A percentile compares a stretch with the other conserved stretches of the same genome.
These are phyloP conservation scores for Graphilbum ipis-grandicollis DNA, from an alignment of 2,329 filamentous ascomycete genomes.

Conservation along the genomic window DNA sequence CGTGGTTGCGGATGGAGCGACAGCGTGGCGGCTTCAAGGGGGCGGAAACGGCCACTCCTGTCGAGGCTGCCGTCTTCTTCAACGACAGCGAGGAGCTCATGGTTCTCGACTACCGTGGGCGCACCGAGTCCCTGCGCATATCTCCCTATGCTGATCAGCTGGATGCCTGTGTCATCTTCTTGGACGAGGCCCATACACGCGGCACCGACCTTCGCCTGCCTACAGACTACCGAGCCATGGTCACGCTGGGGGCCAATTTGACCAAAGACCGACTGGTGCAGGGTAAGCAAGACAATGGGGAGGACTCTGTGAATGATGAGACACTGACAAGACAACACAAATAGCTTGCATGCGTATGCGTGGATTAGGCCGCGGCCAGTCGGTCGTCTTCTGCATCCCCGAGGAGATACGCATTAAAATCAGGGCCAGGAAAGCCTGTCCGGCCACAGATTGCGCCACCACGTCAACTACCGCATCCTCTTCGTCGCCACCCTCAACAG, in stretches of 20 bases:
- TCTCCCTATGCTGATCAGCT: constrained; percentile 42
- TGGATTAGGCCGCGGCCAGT: constrained; percentile 49
- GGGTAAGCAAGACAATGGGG: constrained; percentile 25
- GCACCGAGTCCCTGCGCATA: constrained; percentile 29
- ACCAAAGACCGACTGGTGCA: constrained; percentile 55
- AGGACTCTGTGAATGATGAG: neutral
- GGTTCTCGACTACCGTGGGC: constrained; percentile 30
- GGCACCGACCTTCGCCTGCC: constrained; percentile 53
- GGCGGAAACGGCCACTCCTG: too few relatives aligned
- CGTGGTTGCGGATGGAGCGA: constrained; percentile 30
- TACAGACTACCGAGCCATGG: constrained; percentile 37
- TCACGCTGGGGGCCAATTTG: constrained; percentile 46
- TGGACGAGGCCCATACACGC: constrained; percentile 54
- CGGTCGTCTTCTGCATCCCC: constrained; percentile 41
- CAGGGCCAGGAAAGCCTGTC: too few relatives aligned
- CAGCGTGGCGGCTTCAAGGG: too few relatives aligned
- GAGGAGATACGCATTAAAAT: constrained; percentile 42
- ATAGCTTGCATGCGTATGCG: constrained; percentile 55
- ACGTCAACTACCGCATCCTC: too few relatives aligned
- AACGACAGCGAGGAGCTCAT: constrained; percentile 34
- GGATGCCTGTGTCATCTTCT: constrained; percentile 43
- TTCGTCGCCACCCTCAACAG: too few relatives aligned
- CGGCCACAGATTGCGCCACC: too few relatives aligned
- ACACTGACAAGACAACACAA: too few relatives aligned
- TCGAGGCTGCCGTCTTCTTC: constrained; percentile 39